Conservation (phyloP, 2,329 filamentous ascomycete genomes). For the Lomentospora prolificans region DNA sequence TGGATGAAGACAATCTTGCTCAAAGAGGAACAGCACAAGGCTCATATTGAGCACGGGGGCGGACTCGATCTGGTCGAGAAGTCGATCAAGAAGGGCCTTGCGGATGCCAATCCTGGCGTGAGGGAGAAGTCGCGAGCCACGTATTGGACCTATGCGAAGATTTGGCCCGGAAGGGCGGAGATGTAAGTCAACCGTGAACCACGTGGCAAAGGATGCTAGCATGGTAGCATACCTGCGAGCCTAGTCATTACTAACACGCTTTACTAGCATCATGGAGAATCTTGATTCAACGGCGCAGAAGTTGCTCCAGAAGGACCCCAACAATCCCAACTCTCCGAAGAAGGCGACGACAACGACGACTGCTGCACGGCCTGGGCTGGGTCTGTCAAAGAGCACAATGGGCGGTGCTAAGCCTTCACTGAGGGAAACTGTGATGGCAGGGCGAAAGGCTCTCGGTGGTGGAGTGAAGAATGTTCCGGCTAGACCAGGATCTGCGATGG, state of each 20-base stretch:
- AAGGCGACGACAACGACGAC: slow-evolving; percentile 33
- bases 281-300: slow-evolving; percentile 72
- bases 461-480: slow-evolving; percentile 40
- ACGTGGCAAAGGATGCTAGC: no score
- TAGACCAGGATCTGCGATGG: slow-evolving; percentile 55
- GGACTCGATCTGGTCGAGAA: slow-evolving; percentile 79
- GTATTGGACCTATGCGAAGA: slow-evolving; percentile 72
- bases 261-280: slow-evolving; percentile 59
- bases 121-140: slow-evolving; percentile 76
- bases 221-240: no score
- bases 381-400: slow-evolving; percentile 54
- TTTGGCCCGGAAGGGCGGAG: slow-evolving; percentile 73
- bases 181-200: slow-evolving; percentile 45
- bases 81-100: slow-evolving; percentile 79
- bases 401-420: slow-evolving; percentile 54
- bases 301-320: slow-evolving; percentile 70
- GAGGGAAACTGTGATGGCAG: slow-evolving; percentile 74
- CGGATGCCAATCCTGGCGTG: slow-evolving; percentile 81
- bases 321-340: slow-evolving; percentile 65
- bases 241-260: slow-evolving; percentile 2
- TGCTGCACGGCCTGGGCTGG: slow-evolving; percentile 41
- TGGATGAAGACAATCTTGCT: slow-evolving; percentile 80
- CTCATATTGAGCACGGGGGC: slow-evolving; percentile 72
- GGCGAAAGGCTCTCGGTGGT: slow-evolving; percentile 54
- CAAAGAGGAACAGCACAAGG: slow-evolving; percentile 70